These are phyloP conservation scores for Russula vinacea DNA, from an alignment of 768 basidiomycete genomes.

Conservation along the genomic window DNA sequence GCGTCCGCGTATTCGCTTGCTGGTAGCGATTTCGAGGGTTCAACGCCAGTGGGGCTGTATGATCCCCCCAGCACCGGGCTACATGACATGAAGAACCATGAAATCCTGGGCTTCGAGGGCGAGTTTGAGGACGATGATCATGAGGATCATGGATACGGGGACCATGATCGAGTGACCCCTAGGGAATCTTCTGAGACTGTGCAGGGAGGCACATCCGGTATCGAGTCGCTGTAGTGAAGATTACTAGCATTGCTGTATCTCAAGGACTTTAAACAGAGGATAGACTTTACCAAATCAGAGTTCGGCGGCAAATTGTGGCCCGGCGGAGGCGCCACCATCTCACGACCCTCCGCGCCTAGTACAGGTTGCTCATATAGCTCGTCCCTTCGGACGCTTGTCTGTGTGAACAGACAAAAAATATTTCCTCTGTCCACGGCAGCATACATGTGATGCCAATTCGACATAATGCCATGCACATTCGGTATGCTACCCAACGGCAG, in stretches of 20 bases:
- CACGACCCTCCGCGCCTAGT: neutral
- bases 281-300: neutral
- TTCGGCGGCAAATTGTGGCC: conserved; percentile 2
- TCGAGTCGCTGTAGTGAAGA: neutral
- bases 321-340: conserved; percentile 5
- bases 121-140: neutral
- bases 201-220: neutral
- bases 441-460: conserved; percentile 35
- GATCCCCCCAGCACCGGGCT: neutral
- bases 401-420: conserved; percentile 14
- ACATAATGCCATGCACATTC: conserved; percentile 44
- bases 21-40: conserved; percentile 2
- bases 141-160: neutral
- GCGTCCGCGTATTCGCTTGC: conserved; percentile 2
- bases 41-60: neutral
- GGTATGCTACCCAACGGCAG: conserved; percentile 58
- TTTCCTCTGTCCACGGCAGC: neutral
- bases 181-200: neutral
- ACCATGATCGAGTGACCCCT: neutral
- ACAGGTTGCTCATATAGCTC: conserved; percentile 11
- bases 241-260: neutral
- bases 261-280: neutral
- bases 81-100: neutral
- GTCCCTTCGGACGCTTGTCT: conserved; percentile 25
- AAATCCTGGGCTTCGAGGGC: neutral